A percentile compares a stretch with the other conserved stretches of the same genome.
Conservation (phyloP, 768 basidiomycete species). For the Psilocybe subaeruginosa region DNA sequence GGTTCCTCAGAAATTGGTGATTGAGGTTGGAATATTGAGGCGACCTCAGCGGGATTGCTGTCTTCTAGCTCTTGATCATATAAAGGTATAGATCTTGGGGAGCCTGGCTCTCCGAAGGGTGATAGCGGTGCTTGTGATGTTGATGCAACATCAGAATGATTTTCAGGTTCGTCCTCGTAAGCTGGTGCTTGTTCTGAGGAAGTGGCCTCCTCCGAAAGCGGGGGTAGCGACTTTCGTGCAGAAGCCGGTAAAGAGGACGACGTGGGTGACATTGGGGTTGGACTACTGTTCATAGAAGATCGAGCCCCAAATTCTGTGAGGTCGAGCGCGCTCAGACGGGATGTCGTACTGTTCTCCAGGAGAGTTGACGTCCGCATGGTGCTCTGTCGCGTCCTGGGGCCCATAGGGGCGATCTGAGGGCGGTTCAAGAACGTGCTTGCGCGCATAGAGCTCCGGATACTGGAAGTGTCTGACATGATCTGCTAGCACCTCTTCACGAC, state of each 20-base stretch:
- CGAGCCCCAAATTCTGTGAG: constrained; percentile 19
- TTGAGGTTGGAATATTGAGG: background rate
- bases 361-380: constrained; percentile 20
- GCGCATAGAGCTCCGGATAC: constrained; percentile 24
- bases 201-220: constrained; percentile 20
- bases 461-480: constrained; percentile 34
- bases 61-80: background rate
- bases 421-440: constrained; percentile 29
- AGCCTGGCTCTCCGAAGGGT: background rate
- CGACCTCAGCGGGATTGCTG: background rate
- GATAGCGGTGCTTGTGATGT: background rate
- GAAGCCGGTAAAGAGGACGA: constrained; percentile 11
- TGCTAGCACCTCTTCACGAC: background rate
- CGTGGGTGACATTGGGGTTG: constrained; percentile 17
- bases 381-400: constrained; percentile 28
- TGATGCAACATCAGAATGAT: background rate
- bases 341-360: constrained; percentile 21
- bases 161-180: constrained; percentile 10
- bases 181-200: constrained; percentile 14
- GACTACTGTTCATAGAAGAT: constrained; percentile 4
- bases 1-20: background rate
- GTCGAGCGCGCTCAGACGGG: constrained; percentile 17
- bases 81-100: background rate
- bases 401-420: constrained; percentile 28
- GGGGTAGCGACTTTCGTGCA: constrained; percentile 16